Conservation (phyloP, 2,329 filamentous ascomycete genomes). For the Monosporascus sp. region DNA sequence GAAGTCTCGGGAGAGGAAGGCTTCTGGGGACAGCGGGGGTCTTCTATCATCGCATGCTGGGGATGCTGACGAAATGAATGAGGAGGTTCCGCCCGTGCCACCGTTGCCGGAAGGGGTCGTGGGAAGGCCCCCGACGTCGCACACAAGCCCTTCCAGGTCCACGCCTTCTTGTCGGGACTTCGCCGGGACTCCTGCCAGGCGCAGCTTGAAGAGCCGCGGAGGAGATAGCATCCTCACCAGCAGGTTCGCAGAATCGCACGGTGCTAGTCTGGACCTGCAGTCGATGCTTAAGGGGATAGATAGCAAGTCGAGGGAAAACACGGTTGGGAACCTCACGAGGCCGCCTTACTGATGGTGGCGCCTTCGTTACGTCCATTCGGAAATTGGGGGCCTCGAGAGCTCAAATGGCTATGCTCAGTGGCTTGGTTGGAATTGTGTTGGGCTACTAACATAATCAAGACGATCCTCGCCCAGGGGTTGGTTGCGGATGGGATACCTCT, state of each 20-base stretch:
- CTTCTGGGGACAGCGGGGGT: slow-evolving; percentile 19
- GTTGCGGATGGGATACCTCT: too few relatives aligned
- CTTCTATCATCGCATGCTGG: slow-evolving; percentile 24
- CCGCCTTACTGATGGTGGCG: slow-evolving; percentile 23
- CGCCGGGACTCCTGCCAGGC: slow-evolving; percentile 22
- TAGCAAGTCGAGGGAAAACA: slow-evolving; percentile 27
- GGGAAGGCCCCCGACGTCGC: slow-evolving; percentile 16
- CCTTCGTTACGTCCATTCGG: slow-evolving; percentile 7
- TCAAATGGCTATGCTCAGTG: too few relatives aligned
- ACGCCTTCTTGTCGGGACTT: slow-evolving; percentile 32
- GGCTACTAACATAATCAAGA: too few relatives aligned
- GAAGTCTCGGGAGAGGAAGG: slow-evolving; percentile 25
- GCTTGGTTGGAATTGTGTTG: too few relatives aligned
- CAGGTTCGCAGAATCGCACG: slow-evolving; percentile 15
- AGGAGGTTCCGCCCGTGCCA: slow-evolving; percentile 50
- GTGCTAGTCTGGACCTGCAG: slow-evolving; percentile 24
- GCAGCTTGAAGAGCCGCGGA: slow-evolving; percentile 23
- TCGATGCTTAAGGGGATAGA: slow-evolving; percentile 29
- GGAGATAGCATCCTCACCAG: slow-evolving; percentile 22
- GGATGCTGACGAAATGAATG: slow-evolving; percentile 25
- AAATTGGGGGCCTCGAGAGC: neutral
- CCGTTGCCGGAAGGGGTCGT: slow-evolving; percentile 39
- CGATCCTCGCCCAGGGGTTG: too few relatives aligned
- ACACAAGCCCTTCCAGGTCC: slow-evolving; percentile 16
- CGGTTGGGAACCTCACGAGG: slow-evolving; percentile 26